These are phyloP conservation scores for Leishmania amazonensis DNA, from an alignment of 208 protist genomes.

Conservation along the genomic window DNA sequence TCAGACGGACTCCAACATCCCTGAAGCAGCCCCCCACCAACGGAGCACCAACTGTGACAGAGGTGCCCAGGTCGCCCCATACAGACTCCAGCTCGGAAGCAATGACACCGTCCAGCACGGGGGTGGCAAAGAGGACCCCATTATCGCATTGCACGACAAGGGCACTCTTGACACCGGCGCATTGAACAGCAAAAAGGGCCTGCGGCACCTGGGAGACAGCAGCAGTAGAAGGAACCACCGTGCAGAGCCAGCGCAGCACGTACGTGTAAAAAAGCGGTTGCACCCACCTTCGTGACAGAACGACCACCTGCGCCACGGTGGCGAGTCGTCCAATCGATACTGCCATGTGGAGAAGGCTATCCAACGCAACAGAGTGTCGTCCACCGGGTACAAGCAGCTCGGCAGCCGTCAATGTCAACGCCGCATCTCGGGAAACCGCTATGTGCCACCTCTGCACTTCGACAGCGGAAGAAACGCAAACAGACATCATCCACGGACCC, in stretches of 20 bases:
- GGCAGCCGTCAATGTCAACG: background rate
- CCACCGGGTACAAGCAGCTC: background rate
- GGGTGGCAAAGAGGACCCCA: conserved; percentile 2
- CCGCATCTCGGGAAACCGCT: background rate
- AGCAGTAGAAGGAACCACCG: background rate
- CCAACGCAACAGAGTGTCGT: background rate
- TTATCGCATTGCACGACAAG: conserved; percentile 16
- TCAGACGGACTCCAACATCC: background rate
- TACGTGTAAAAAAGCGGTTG: conserved; percentile 6
- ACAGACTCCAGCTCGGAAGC: background rate
- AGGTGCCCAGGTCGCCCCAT: conserved; percentile 7
- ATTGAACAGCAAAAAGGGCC: background rate
- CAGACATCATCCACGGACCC: background rate
- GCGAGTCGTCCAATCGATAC: background rate
- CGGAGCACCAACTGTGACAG: too few species aligned
- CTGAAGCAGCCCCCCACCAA: background rate
- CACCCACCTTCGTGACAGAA: background rate
- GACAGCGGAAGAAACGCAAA: background rate
- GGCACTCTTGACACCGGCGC: conserved; percentile 4
- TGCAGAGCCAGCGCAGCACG: conserved; percentile 22
- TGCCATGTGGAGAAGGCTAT: background rate
- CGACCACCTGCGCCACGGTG: background rate
- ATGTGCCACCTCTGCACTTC: background rate
- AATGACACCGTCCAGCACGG: conserved; percentile 16
- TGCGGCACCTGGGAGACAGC: background rate